Percentiles rank a stretch among this genome's conserved stretches.
Conservation (phyloP, 441 rosid genomes). For the Pelargonium citronellum region DNA sequence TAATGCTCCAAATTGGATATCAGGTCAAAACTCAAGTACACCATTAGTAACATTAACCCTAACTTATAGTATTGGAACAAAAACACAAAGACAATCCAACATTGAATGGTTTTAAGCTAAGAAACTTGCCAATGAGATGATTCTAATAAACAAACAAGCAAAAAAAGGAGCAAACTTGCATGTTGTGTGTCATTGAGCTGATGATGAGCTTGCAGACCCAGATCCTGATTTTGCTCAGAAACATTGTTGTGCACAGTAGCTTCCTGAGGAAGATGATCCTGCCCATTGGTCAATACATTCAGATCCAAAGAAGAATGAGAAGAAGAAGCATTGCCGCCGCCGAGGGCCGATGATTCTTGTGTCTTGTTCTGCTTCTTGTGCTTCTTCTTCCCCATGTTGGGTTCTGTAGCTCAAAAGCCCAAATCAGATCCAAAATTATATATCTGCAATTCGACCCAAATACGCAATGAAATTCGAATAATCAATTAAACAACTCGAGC, state of each 20-base stretch:
- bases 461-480: neutral
- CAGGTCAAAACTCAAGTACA: too few relatives aligned
- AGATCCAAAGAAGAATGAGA: neutral
- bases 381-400: neutral
- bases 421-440: neutral
- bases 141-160: too few relatives aligned
- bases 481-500: neutral
- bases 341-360: neutral
- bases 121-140: neutral
- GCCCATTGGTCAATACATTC: neutral
- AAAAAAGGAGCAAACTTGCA: neutral
- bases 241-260: neutral
- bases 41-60: too few relatives aligned
- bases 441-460: constrained; percentile 1
- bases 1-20: neutral
- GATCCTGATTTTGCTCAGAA: constrained; percentile 1
- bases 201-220: constrained; percentile 1
- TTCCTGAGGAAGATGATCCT: neutral
- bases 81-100: neutral
- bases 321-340: neutral
- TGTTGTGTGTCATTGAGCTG: neutral
- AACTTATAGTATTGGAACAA: neutral
- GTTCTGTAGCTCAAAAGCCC: neutral
- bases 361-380: constrained; percentile 5
- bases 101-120: neutral